Evolutionary conservation across 2,329 filamentous ascomycete species (phyloP).

Genomic region (Clarireedia monteithiana): DNA sequence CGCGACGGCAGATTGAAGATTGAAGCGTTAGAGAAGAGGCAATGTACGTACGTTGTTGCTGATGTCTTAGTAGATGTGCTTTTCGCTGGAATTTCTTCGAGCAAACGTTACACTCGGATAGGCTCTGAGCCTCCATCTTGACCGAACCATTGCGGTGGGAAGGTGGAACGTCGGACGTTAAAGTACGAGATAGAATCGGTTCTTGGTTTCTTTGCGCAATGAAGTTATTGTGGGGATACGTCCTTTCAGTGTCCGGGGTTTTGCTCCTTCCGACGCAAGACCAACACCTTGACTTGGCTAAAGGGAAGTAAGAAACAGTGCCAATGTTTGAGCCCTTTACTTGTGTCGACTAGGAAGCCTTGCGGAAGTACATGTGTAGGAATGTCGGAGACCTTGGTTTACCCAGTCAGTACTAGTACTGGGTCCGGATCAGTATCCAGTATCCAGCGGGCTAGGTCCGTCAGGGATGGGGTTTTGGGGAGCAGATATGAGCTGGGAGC

Average conservation of each 20-base stretch:
- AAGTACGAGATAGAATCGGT: not conserved
- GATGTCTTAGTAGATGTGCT: constrained; percentile 29
- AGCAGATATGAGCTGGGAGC: no score
- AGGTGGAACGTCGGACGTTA: constrained; percentile 5
- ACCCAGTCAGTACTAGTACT: no score
- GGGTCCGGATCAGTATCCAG: no score
- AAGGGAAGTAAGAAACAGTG: not conserved
- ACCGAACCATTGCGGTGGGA: constrained; percentile 19
- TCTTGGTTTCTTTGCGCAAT: not conserved
- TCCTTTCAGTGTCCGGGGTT: not conserved
- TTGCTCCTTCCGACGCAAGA: constrained; percentile 2
- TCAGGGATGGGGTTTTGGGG: no score
- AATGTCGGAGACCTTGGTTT: no score
- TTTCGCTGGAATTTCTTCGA: constrained; percentile 30
- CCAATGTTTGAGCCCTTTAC: not conserved
- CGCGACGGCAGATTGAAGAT: not conserved
- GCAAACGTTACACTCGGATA: constrained; percentile 28
- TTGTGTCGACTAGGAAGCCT: not conserved
- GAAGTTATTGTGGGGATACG: constrained; percentile 4
- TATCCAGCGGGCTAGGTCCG: no score
- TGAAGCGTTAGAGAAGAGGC: not conserved
- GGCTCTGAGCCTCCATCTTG: constrained; percentile 29
- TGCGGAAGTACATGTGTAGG: not conserved
- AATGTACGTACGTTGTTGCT: constrained; percentile 26
- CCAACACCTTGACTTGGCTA: not conserved